Evolutionary conservation across 306 rosid genomes (phyloP), one percentile per base, ranked within the genome.

Genomic region (Lablab purpureus): DNA sequence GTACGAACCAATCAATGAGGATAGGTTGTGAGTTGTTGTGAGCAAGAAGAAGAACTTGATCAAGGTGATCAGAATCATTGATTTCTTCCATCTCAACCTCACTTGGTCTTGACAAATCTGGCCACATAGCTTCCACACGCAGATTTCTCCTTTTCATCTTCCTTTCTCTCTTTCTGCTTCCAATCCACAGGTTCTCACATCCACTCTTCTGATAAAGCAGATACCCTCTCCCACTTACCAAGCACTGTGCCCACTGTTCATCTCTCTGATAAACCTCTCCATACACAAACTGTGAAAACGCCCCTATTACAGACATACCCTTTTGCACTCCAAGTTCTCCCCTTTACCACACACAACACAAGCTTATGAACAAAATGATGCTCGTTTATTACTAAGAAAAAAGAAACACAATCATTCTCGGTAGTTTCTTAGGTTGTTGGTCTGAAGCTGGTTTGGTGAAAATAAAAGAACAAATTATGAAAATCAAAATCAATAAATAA

Each of bases 1-100:
- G 62, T 37, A 60, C 13, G 32, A 84, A 94, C 95, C 97, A 95
- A 50, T 92, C 99, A 67, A 95, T 90, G 85, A 95, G 41, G 66
- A 95, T 58, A 6, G 94, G 92, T 14, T 91, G 87, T 10, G 94
- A 89, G 6, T 80, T 81, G 5, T 89, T 82, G 4, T 77, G 88
- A 37, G 97, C 90, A 4, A 25, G 81, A 56, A 71, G 17, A 5
- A 94, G 86, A 85, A 94, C 89, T 73, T 62, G 98, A 84, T 95
- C 99, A 0, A 92, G 89, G 0, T 92, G 96, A 10, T 89, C 94
- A 51, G 73, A 68, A 79, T 91, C 94, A 23, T 84, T 67, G 27
- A 95, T 88, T 27, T 88, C 41, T 60, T 88, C 95, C 97, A 91
- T 70, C 68, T 84, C 98, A 3, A 88, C 28, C 9, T 17, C 13